A percentile compares a stretch with the other conserved stretches of the same genome.
Conservation (phyloP, 2,329 filamentous ascomycete genomes). For the Dactylellina drechsleri region DNA sequence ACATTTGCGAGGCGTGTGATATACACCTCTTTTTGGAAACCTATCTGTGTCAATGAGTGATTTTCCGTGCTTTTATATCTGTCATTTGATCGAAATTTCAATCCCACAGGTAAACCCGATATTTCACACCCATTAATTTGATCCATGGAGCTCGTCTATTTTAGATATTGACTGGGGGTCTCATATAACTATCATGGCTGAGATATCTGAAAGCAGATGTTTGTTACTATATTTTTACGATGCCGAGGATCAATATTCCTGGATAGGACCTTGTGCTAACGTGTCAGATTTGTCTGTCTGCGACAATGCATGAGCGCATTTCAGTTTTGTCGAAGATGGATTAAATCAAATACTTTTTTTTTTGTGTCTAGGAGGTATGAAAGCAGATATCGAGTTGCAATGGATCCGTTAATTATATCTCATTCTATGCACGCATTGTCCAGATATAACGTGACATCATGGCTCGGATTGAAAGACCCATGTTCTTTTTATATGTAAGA, state of each 20-base stretch:
- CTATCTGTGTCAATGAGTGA: constrained; percentile 23
- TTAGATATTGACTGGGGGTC: neutral
- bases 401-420: no score
- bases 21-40: constrained; percentile 43
- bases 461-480: neutral
- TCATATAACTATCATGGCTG: neutral
- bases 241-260: no score
- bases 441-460: neutral
- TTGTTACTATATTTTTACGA: no score
- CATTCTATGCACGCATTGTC: no score
- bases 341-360: no score
- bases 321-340: no score
- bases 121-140: neutral
- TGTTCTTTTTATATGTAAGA: neutral
- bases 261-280: no score
- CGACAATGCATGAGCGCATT: no score
- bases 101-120: constrained; percentile 7
- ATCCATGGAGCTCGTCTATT: constrained; percentile 50
- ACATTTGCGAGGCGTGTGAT: constrained; percentile 36
- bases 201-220: no score
- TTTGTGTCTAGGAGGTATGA: no score
- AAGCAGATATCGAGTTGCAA: no score
- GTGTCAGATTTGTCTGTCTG: no score
- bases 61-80: constrained; percentile 31
- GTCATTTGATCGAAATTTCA: constrained; percentile 48